Evolutionary conservation across 768 basidiomycete genomes (phyloP), one percentile per base, ranked within the genome.

Genomic region (Termitomyces sp.): DNA sequence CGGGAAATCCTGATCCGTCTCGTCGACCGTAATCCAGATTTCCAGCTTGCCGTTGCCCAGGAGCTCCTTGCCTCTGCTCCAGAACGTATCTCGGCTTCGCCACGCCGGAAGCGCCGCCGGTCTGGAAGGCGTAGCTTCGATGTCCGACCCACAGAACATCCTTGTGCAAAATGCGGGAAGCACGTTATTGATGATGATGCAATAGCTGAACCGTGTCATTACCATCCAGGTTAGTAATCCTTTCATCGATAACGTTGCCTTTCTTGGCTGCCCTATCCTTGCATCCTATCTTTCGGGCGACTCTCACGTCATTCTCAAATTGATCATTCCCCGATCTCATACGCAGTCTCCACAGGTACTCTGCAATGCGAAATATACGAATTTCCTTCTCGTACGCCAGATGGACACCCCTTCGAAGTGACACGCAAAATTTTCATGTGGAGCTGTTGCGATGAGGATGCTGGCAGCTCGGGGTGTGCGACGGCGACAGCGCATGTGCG

Each of bases 391-490:
- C 65, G 70, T n/a, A 72, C 72, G 1, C 70, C 75, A 12, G 73
- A 75, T 33, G 74, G 75, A 16, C 70, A 65, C 38, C 59, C 66
- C 4, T 73, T 70, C 59, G 70, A 71, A 38, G 73, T 71, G 13
- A 67, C 74, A 28, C 74, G 73, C 44, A 74, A 68, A 11, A 70
- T 80, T 16, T 71, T 71, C 13, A 80, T 80, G 77, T 81, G 80
- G 80, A 80, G 73, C 52, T 81, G 80, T 65, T 81, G 79, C 64
- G 75, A 78, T 49, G 77, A 79, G 59, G 79, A 79, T 36, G 75
- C 75, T 58, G 66, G 66, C 66, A 76, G 75, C 55, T 67, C 70
- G 1, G 79, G 78, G 5, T 80, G 78, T 61, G 69, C 69, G 4
- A 58, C 60, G 18, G 66, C 69, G 0, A 28, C 61, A 50, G 57